These are phyloP conservation scores for Williopsis jadinii DNA, from an alignment of 1,139 yeast genomes.

Conservation along the genomic window DNA sequence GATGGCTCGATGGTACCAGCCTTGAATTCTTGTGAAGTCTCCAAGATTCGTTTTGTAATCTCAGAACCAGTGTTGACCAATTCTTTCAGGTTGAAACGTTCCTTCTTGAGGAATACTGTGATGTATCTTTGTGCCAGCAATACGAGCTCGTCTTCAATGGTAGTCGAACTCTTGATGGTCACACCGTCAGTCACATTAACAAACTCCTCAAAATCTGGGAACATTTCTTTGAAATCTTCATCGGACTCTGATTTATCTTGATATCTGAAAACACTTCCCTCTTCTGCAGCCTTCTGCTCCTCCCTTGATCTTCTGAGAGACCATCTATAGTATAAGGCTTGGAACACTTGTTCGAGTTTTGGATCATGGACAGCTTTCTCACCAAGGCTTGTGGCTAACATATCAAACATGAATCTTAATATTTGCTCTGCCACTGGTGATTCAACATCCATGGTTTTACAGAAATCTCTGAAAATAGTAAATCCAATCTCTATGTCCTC, in stretches of 20 bases:
- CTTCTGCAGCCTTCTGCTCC: conserved; percentile 55
- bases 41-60: conserved; percentile 26
- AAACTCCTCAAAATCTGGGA: conserved; percentile 82
- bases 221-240: conserved; percentile 63
- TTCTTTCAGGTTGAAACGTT: conserved; percentile 21
- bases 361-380: conserved; percentile 13
- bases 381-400: conserved; percentile 5
- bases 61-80: conserved; percentile 39
- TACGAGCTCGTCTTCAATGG: conserved; percentile 30
- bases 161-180: conserved; percentile 13
- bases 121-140: conserved; percentile 32
- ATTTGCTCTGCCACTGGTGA: conserved; percentile 42
- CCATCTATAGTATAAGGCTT: conserved; percentile 73
- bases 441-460: conserved; percentile 39
- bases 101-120: conserved; percentile 23
- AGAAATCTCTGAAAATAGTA: conserved; percentile 29
- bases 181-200: conserved; percentile 33
- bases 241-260: conserved; percentile 59
- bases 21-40: conserved; percentile 21
- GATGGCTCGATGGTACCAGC: conserved; percentile 26
- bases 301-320: conserved; percentile 58
- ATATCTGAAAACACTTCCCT: conserved; percentile 58
- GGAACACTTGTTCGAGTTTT: conserved; percentile 40
- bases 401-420: conserved; percentile 33
- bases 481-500: conserved; percentile 26